A percentile compares a stretch with the other conserved stretches of the same genome.
These are phyloP conservation scores for Annona cherimola DNA, from an alignment of 164 flowering plant species.

Conservation along the genomic window DNA sequence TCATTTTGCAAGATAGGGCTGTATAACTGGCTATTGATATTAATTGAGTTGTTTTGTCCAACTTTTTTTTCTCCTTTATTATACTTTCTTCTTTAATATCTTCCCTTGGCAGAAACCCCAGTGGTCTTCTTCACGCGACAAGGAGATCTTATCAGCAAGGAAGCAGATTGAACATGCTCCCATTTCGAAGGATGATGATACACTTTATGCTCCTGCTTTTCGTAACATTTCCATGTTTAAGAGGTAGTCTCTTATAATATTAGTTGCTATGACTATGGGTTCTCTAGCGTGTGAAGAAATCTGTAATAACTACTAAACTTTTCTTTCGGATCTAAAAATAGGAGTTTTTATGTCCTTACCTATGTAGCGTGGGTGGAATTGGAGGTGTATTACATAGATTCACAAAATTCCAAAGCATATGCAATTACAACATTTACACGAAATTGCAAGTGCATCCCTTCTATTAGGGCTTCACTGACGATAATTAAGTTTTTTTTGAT, in stretches of 20 bases:
- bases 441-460: too few species aligned
- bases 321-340: background rate
- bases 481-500: too few species aligned
- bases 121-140: constrained; percentile 11
- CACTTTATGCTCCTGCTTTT: constrained; percentile 15
- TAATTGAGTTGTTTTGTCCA: background rate
- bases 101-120: constrained; percentile 10
- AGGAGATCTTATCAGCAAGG: constrained; percentile 16
- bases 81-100: background rate
- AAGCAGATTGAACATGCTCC: constrained; percentile 16
- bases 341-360: too few species aligned
- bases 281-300: background rate
- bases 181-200: constrained; percentile 4
- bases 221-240: constrained; percentile 17
- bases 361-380: too few species aligned
- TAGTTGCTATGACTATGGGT: background rate
- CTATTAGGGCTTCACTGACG: too few species aligned
- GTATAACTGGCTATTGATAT: background rate
- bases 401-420: too few species aligned
- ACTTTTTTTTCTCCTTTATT: background rate
- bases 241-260: constrained; percentile 5
- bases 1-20: background rate
- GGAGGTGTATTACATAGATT: too few species aligned
- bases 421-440: too few species aligned
- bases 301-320: background rate